Base-by-base conservation (phyloP, 2,329 filamentous ascomycete genomes). In the Calcarisporium arbuscula region DNA sequence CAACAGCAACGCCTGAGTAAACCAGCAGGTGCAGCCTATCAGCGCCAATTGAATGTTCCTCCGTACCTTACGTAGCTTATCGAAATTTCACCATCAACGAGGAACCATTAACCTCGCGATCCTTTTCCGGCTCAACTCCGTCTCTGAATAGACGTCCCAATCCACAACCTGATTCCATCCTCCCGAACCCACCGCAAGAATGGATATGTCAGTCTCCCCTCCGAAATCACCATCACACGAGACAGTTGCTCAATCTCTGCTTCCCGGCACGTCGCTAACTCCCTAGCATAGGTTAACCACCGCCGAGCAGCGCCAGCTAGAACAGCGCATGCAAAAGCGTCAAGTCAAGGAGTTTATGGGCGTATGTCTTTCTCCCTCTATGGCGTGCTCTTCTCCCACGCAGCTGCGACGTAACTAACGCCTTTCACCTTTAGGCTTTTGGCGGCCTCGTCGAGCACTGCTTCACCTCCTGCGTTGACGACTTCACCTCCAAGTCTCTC, bases 311-410 rank as follows among this genome's bases (percentile, higher is more conserved):
- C 85, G 86, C 68, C 86, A 92, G 74, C 84, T 98, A 58, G 83
- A 94, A 66, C 68, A 78, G 67, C 87, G 92, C 65, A 89, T 98
- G 78, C 88, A 96, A 72, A 85, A 85, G 68, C 94, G 92, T 68
- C 92, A 98, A 68, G 86, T 98, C 74, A 95, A 95, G 70, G 90
- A 96, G 61, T 96, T 98, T 60, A 95, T 96, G 82, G 85, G 79
- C 54, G 92, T 96, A 74, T 51, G 86, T 72, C 37, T 23, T 37
- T 41, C 32, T 20, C 40, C 30, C 38, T 17, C 28, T 25, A 14
- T 14, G 22, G 14, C 22, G 14, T 10, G 22, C 10, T 9, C 3
- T n/a, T 26, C 18, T 27, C 17, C 19, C 19, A 3, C 8, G 19
- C 14, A 3, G 6, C 8, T 19, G 15, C 30, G 14, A 30, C 17